Base-by-base conservation (phyloP, 2,329 filamentous ascomycete genomes). In the Diatrype stigma region DNA sequence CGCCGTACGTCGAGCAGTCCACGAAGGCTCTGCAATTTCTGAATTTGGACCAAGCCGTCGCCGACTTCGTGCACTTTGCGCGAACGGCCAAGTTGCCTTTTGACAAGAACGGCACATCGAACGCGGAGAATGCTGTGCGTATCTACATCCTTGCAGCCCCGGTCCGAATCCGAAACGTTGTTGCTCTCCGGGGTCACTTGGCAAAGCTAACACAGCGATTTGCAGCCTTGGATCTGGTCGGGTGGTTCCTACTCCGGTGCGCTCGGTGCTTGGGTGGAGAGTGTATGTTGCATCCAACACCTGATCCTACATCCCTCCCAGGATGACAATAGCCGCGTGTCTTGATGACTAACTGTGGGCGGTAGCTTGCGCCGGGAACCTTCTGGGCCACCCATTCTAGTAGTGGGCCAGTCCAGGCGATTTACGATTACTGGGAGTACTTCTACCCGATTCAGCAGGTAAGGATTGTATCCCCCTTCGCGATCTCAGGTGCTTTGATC, bases 331-430 rank as follows among this genome's bases (percentile, higher is more conserved):
- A 37, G 34, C n/a, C 4, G n/a, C 16, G 16, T 6, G 16, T 6
- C 12, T 16, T 37, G 6, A 37, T 14, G 34, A 51, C 40, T 44
- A 19, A 44, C 14, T n/a, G 16, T 23, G 11, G 14, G 3, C 11
- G 4, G 6, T 19, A 44, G 56, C 53, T 75, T 2, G 66, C 72
- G 1, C 78, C 79, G 0, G 80, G 77, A 6, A 82, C 78, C 1
- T 80, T 81, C 64, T 84, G 80, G 80, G 80, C 79, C 1, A 83
- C 83, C 55, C 78, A 81, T 62, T 69, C 79, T 3, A 79, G 76
- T 28, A 79, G 75, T 60, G 81, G 75, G 0, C 77, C 78, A 0
- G 79, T 84, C 1, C 66, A 84, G 57, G 74, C 76, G 1, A 73
- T 83, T 32, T 72, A 74, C 22, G 71, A 84, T 63, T 82, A 77